A percentile compares a stretch with the other conserved stretches of the same genome.
phyloP scores from a whole-genome alignment of 352 stramenopile genomes.

The Pythium myriotylum region DNA sequence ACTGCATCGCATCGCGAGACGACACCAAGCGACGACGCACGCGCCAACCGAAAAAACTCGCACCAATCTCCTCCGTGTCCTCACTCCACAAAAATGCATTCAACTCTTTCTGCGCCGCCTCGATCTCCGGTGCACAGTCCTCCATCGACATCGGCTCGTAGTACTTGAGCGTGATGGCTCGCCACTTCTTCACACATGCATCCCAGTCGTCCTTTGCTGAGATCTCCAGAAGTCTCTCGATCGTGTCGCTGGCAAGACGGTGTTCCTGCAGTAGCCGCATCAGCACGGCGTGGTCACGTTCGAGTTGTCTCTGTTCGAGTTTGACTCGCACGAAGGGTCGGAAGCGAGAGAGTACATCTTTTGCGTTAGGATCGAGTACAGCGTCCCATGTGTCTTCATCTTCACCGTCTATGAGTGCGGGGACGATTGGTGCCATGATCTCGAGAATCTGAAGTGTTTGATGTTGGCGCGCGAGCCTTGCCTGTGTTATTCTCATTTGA shows the following conservation, averaged over 20 bases:
- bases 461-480: too few relatives aligned
- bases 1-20: neutral
- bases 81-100: conserved; percentile 7
- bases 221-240: neutral
- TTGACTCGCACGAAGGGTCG: neutral
- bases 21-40: conserved; percentile 1
- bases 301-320: neutral
- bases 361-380: conserved; percentile 1
- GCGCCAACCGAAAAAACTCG: conserved; percentile 17
- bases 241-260: neutral
- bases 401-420: neutral
- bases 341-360: too few relatives aligned
- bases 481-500: too few relatives aligned
- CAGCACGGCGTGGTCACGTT: neutral
- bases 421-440: neutral
- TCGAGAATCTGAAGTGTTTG: neutral
- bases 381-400: conserved; percentile 6
- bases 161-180: neutral
- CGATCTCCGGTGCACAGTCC: conserved; percentile 1
- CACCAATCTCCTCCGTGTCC: conserved; percentile 2
- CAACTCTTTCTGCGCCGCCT: conserved; percentile 4
- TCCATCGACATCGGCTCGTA: conserved; percentile 4
- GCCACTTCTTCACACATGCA: neutral
- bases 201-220: conserved; percentile 1
- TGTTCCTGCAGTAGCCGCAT: conserved; percentile 6